Base-by-base conservation (phyloP, 1,284 basidiomycete genomes). In the Sporisorium iseilematis-ciliati region DNA sequence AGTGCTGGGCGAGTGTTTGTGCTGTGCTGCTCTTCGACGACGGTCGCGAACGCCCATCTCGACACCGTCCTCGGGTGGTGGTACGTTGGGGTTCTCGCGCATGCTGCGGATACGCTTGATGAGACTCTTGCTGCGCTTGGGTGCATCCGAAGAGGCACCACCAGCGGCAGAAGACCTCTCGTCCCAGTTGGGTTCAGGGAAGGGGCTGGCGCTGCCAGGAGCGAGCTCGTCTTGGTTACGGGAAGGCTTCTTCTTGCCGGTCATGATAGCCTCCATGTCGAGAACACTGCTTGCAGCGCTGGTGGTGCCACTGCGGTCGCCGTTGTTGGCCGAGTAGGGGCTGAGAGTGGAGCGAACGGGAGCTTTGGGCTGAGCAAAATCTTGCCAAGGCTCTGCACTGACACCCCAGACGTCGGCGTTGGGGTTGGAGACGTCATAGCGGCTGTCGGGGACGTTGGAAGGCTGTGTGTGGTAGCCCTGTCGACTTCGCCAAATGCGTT, bases 381-480 rank as follows among this genome's bases (percentile, higher is more conserved):
- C 83, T 55, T 84, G 82, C 83, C 83, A 84, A 14, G 83, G 83
- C 64, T 84, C 83, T 23, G 77, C 58, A 33, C 68, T 70, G 40
- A 82, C 79, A 49, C 83, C 83, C 80, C 82, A 84, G 5, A 81
- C 76, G 40, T 83, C 83, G 25, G 82, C 81, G 41, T 82, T 75
- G 38, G 80, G 80, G 50, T 78, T 81, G 25, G 74, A 75, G 18
- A 70, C 72, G 45, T 78, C 75, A 54, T 60, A 66, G 35, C 74
- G 77, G 45, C 70, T 71, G 49, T 76, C 64, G 45, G 66, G 71
- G 1, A 69, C 55, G 52, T 70, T 74, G 57, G 67, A 65, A 10
- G 77, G 69, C 38, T 77, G 67, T 8, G 70, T 71, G 63, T 68
- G 68, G 54, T 78, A 78, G 46, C 73, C 73, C 38, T 74, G 65